Base-by-base conservation (phyloP, 352 stramenopile genomes). In the Elongisporangium prolatum region DNA sequence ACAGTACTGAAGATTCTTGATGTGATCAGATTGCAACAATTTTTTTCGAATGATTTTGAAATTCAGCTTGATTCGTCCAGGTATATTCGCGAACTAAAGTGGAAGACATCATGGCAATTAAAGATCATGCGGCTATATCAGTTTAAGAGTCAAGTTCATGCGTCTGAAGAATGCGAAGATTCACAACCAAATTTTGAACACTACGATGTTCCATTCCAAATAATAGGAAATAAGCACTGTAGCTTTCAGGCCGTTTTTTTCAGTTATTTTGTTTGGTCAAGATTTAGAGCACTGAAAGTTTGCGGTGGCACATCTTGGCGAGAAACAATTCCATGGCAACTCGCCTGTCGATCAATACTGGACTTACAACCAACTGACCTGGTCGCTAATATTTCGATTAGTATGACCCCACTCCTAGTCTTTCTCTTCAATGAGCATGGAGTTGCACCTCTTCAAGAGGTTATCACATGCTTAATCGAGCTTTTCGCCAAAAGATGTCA, bases 231-330 rank as follows among this genome's bases (percentile, higher is more conserved):
- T 13, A 40, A 13, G 28, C 28, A 40, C 9, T 14, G 9, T 14
- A 14, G 28, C 28, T 40, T 40, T 9, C 28, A 40, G 28, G 2
- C 28, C 28, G 28, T 40, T 47, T 75, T 86, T 16, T 53, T 84
- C 18, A 40, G 77, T 4, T 71, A 72, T 44, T 83, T 83, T 44
- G 54, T 74, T 37, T 86, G 77, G 77, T 82, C 77, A 22, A 64
- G 74, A 44, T 61, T 59, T 51, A 61, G 63, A 38, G 57, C 40
- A 24, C 59, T 86, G 7, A 67, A 66, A 38, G 52, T 84, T 40
- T 50, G 48, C 11, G 60, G 59, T 22, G 64, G 73, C 14, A 55
- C 74, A 28, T 75, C 64, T 2, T 86, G 74, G 74, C 61, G 68
- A 21, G 77, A 75, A 57, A 58, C 72, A 25, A 21, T 70, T 14